Conservation (phyloP, 257 asterid species). For the Ligustrum vulgare region DNA sequence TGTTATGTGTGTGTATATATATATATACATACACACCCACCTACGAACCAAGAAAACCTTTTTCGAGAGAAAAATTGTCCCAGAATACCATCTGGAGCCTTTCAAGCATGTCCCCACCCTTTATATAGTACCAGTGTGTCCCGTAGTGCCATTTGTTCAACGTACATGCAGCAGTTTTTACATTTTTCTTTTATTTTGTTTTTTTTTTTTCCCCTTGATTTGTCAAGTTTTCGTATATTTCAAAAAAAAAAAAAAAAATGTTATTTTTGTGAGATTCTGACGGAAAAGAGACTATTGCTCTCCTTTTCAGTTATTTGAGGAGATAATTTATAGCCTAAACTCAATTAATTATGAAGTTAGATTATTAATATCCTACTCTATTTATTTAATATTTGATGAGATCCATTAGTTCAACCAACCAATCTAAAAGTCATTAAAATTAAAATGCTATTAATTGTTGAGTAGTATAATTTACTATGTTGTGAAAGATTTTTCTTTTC, state of each 20-base stretch:
- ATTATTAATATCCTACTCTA: conserved; percentile 19
- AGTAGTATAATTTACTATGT: neutral
- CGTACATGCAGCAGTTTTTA: neutral
- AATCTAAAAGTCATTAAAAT: neutral
- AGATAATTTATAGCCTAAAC: conserved; percentile 26
- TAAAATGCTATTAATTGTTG: neutral
- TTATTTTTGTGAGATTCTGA: conserved; percentile 13
- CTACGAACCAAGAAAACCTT: conserved; percentile 9
- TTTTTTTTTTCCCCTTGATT: neutral
- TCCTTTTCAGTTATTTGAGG: conserved; percentile 28
- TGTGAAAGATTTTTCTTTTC: neutral
- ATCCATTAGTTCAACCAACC: conserved; percentile 31
- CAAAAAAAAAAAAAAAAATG: neutral
- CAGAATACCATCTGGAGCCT: conserved; percentile 30
- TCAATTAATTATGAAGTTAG: conserved; percentile 21
- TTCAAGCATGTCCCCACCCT: conserved; percentile 57
- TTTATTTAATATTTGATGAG: conserved; percentile 15
- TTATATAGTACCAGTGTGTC: conserved; percentile 11
- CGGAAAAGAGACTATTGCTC: conserved; percentile 24
- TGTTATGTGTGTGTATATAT: neutral
- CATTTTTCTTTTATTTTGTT: neutral
- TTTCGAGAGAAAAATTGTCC: conserved; percentile 26
- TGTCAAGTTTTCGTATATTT: neutral
- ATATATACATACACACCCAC: neutral
- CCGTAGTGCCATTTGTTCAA: conserved; percentile 22